Conservation (phyloP, 78 protist species). For the Planoprotostelium fungivorum region DNA sequence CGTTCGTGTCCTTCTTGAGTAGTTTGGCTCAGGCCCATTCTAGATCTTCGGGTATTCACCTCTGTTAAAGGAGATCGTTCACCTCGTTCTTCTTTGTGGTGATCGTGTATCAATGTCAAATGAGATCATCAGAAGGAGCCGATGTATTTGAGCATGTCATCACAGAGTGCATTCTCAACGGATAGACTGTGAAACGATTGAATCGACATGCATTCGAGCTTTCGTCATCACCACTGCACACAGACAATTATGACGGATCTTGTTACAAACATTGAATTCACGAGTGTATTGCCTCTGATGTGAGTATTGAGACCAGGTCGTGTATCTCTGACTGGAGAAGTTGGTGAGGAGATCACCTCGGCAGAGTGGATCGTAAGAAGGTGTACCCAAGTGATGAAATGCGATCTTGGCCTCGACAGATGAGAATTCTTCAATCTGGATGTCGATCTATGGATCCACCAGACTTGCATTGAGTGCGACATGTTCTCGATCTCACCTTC, state of each 20-base stretch:
- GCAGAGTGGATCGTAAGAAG: not conserved
- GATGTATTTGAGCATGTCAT: not conserved
- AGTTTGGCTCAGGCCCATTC: constrained; percentile 9
- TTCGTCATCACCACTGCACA: not conserved
- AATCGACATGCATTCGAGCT: not conserved
- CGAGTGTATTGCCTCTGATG: not conserved
- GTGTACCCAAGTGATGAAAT: not conserved
- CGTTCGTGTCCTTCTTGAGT: constrained; percentile 28
- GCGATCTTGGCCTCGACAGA: too few relatives aligned
- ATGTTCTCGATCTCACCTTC: too few relatives aligned
- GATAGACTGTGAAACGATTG: not conserved
- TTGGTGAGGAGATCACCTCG: not conserved
- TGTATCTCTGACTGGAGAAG: too few relatives aligned
- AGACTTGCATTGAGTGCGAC: too few relatives aligned
- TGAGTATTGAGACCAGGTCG: too few relatives aligned
- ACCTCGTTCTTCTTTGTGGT: not conserved
- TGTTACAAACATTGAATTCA: not conserved
- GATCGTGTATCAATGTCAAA: not conserved
- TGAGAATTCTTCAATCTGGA: too few relatives aligned
- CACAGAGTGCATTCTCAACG: not conserved
- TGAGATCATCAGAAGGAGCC: not conserved
- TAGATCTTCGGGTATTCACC: not conserved
- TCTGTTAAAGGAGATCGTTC: not conserved
- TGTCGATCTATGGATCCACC: too few relatives aligned
- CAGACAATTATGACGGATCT: too few relatives aligned